Base-by-base conservation (phyloP, 2,329 filamentous ascomycete genomes). In the Beauveria medogensis region DNA sequence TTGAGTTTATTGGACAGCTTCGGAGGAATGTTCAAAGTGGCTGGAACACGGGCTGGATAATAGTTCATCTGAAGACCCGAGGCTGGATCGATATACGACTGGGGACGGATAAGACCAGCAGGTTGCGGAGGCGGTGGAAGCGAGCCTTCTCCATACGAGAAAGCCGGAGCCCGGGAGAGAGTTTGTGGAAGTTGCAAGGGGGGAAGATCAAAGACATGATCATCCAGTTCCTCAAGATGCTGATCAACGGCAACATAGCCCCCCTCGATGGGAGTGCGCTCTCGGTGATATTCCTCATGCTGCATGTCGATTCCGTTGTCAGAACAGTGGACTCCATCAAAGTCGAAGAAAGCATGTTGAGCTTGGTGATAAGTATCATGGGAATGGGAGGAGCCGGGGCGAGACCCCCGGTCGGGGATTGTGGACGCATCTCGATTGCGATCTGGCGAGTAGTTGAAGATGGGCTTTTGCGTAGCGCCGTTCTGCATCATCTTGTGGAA, bases 41-140 rank as follows among this genome's bases (percentile, higher is more conserved):
- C 87, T 3, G 94, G 94, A 3, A 99, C 94, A 1, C 91, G 92
- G 3, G 94, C 94, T 16, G 94, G 94, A 72, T 99, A 99, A 74
- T 88, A 97, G 10, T 96, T 85, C 90, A 97, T 96, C 67, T 87
- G 80, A 65, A 93, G 85, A 5, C 85, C 88, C 1, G 87, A 87
- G 28, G 81, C 78, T 2, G 84, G 84, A 68, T 87, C 80, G 68
- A 84, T 74, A 70, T 86, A 87, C 1, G 85, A 85, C 63, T 82
- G 79, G 12, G 84, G 80, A 20, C 75, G 73, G 2, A 73, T 70
- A 65, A 71, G 69, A 20, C 54, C 57, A 14, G 63, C 55, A 16
- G 70, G 64, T 3, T 65, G 64, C 41, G 67, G 67, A 34, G 50
- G 41, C 8, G 40, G 48, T 20, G 58, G 41, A 16, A 54, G 18